These are phyloP conservation scores for Juglanconis juglandina DNA, from an alignment of 2,329 filamentous ascomycete genomes.

Conservation along the genomic window DNA sequence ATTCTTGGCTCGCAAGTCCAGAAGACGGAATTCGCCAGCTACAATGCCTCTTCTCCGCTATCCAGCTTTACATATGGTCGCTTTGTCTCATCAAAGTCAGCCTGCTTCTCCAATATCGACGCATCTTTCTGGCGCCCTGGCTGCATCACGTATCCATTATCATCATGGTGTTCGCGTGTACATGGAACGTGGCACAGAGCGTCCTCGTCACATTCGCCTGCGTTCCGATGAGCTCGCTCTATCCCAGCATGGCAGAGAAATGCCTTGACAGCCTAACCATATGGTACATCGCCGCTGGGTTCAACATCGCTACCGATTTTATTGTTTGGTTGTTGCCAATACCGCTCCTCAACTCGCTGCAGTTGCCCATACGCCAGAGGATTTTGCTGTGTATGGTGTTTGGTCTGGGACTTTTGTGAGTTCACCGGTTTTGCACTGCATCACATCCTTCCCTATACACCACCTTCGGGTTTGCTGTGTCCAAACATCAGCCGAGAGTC, in stretches of 20 bases:
- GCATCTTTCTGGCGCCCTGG: constrained; percentile 27
- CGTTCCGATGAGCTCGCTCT: constrained; percentile 24
- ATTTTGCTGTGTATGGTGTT: constrained; percentile 21
- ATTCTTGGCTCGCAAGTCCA: constrained; percentile 6
- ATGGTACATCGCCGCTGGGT: constrained; percentile 26
- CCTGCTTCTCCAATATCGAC: constrained; percentile 32
- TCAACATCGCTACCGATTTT: constrained; percentile 36
- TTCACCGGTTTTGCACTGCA: neutral
- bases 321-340: constrained; percentile 36
- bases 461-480: too few species aligned
- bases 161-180: constrained; percentile 25
- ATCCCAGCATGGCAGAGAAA: constrained; percentile 17
- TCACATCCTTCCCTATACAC: too few species aligned
- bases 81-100: constrained; percentile 32
- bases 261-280: constrained; percentile 21
- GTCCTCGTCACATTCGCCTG: constrained; percentile 28
- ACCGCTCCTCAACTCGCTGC: constrained; percentile 33
- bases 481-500: too few species aligned
- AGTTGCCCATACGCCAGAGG: constrained; percentile 25
- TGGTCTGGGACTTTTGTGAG: constrained; percentile 22
- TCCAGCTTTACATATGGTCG: constrained; percentile 27
- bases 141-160: constrained; percentile 17
- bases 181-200: constrained; percentile 23
- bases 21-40: neutral
- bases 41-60: constrained; percentile 10